Evolutionary conservation across 192 early-diverging fungal genomes (phyloP).

Genomic region (Entrophospora sp.): DNA sequence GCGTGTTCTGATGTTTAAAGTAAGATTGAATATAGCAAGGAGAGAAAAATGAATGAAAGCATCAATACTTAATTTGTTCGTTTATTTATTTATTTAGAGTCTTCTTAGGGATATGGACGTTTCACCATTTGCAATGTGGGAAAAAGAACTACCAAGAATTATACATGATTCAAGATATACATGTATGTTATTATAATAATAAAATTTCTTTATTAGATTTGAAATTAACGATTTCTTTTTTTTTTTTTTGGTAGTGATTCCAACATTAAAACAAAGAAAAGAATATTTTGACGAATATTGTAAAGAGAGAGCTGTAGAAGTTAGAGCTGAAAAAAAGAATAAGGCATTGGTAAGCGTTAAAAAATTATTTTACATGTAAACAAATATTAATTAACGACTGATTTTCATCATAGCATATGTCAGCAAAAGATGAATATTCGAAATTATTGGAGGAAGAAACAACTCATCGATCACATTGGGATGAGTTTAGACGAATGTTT

Average conservation of each 20-base stretch:
- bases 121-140: constrained; percentile 69
- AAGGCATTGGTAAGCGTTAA: constrained; percentile 31
- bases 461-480: constrained; percentile 49
- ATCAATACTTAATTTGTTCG: too few species aligned
- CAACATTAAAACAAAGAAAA: constrained; percentile 47
- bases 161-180: constrained; percentile 52
- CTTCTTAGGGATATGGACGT: constrained; percentile 61
- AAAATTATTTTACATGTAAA: too few species aligned
- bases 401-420: constrained; percentile 28
- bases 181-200: constrained; percentile 31
- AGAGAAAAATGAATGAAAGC: too few species aligned
- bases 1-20: constrained; percentile 29
- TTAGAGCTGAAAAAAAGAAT: constrained; percentile 39
- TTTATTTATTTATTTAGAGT: constrained; percentile 20
- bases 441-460: constrained; percentile 49
- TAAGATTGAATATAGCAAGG: constrained; percentile 21
- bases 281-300: constrained; percentile 68
- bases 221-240: background rate
- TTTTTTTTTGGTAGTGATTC: constrained; percentile 27
- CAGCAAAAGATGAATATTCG: constrained; percentile 46
- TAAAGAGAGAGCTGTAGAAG: constrained; percentile 45
- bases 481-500: constrained; percentile 65
- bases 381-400: too few species aligned
- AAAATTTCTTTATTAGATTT: too few species aligned
- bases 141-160: constrained; percentile 59